Evolutionary conservation across 2,329 filamentous ascomycete genomes (phyloP).

Genomic region (Pseudogymnoascus sp.): DNA sequence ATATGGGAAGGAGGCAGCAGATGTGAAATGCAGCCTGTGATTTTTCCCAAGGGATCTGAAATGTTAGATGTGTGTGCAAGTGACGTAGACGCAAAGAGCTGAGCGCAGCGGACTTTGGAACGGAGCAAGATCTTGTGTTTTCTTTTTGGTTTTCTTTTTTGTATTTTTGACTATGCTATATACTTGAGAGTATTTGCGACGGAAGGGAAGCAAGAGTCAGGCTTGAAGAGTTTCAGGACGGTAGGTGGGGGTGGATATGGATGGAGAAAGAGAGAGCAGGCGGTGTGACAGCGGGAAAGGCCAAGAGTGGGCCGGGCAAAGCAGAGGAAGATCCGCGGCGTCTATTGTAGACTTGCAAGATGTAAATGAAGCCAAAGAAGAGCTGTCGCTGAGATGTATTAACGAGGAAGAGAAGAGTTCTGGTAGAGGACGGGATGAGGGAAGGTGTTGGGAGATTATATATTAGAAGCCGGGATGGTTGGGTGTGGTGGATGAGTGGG

Average conservation of each 20-base stretch:
- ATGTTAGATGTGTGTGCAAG: slow-evolving; percentile 22
- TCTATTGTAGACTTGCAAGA: slow-evolving; percentile 7
- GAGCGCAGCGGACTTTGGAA: slow-evolving; percentile 26
- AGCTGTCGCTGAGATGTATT: slow-evolving; percentile 1
- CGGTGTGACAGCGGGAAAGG: slow-evolving; percentile 10
- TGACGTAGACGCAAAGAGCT: slow-evolving; percentile 8
- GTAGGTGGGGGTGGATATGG: slow-evolving; percentile 9
- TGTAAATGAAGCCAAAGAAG: slow-evolving; percentile 1
- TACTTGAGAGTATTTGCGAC: slow-evolving; percentile 31
- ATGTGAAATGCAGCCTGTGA: slow-evolving; percentile 6
- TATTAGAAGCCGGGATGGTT: neutral
- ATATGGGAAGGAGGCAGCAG: neutral
- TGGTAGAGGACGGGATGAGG: neutral
- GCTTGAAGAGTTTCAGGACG: slow-evolving; percentile 19
- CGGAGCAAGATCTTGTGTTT: slow-evolving; percentile 19
- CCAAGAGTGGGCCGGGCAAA: slow-evolving; percentile 1
- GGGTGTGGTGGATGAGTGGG: slow-evolving; percentile 2
- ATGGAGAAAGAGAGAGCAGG: slow-evolving; percentile 12
- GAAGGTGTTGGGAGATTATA: slow-evolving; percentile 4
- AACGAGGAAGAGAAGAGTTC: slow-evolving; percentile 5
- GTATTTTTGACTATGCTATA: slow-evolving; percentile 42
- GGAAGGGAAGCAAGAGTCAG: slow-evolving; percentile 17
- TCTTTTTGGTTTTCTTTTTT: slow-evolving; percentile 26
- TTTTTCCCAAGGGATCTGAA: neutral
- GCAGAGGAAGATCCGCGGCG: slow-evolving; percentile 10